Conservation (phyloP, 495 filamentous ascomycete species). For the Astrocystis sublimbata region DNA sequence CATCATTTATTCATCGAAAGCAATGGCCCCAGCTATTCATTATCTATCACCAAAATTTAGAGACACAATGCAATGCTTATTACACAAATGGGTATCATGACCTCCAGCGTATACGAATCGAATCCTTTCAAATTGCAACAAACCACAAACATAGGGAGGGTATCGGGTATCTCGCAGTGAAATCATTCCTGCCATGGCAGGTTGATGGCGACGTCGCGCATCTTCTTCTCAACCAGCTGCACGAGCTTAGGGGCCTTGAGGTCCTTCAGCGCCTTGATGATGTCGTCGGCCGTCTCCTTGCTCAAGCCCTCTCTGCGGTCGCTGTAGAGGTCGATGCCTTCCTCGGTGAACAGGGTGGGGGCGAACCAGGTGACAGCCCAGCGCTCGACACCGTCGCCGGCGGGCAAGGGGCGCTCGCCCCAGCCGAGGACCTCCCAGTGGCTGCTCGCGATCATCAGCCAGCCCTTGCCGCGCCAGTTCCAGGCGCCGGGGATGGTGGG, state of each 20-base stretch:
- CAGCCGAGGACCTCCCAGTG: slow-evolving; percentile 77
- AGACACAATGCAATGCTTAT: neutral
- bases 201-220: slow-evolving; percentile 46
- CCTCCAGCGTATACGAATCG: neutral
- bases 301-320: slow-evolving; percentile 53
- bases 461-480: slow-evolving; percentile 73
- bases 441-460: slow-evolving; percentile 61
- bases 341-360: slow-evolving; percentile 71
- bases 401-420: slow-evolving; percentile 48
- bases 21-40: neutral
- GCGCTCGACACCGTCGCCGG: slow-evolving; percentile 38
- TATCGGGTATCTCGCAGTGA: slow-evolving; percentile 1
- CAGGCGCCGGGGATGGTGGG: slow-evolving; percentile 48
- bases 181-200: slow-evolving; percentile 44
- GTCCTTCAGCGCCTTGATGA: slow-evolving; percentile 46
- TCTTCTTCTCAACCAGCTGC: slow-evolving; percentile 43
- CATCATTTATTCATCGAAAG: slow-evolving; percentile 6
- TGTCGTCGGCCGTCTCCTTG: slow-evolving; percentile 44
- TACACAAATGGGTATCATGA: slow-evolving; percentile 12
- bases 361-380: slow-evolving; percentile 79
- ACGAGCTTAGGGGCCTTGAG: slow-evolving; percentile 42
- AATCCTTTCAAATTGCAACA: neutral
- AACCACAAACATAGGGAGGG: neutral
- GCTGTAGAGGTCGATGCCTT: slow-evolving; percentile 73
- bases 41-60: neutral